A percentile compares a stretch with the other conserved stretches of the same genome.
Evolutionary conservation across 2,329 filamentous ascomycete genomes (phyloP).

Genomic region (Lanzia echinophila): DNA sequence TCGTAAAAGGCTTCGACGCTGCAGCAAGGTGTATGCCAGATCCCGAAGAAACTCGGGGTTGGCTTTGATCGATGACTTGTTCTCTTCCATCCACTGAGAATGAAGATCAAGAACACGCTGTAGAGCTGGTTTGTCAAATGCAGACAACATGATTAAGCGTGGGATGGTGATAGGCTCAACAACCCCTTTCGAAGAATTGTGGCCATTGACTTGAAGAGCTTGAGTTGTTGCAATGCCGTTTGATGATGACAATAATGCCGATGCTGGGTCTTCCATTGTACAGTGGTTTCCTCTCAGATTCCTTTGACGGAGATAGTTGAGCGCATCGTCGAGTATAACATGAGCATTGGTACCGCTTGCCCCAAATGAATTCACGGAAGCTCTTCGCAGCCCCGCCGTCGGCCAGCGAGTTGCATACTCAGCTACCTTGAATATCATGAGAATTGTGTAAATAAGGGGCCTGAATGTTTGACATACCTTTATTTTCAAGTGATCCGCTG

Average conservation of each 20-base stretch:
- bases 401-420: slow-evolving; percentile 5
- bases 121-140: not conserved
- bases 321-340: slow-evolving; percentile 11
- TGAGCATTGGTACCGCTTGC: slow-evolving; percentile 13
- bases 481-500: slow-evolving; percentile 24
- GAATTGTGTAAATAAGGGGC: not conserved
- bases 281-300: not conserved
- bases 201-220: not conserved
- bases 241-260: not conserved
- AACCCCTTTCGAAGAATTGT: not conserved
- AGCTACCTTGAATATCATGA: slow-evolving; percentile 10
- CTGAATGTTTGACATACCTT: slow-evolving; percentile 14
- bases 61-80: not conserved
- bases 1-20: not conserved
- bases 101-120: not conserved
- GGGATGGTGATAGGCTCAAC: not conserved
- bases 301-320: not conserved
- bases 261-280: not conserved
- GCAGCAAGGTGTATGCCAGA: not conserved
- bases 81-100: not conserved
- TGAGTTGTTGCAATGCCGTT: not conserved
- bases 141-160: not conserved
- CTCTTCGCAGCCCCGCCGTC: slow-evolving; percentile 7
- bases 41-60: not conserved
- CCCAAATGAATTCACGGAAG: slow-evolving; percentile 13